Conservation (phyloP, 768 basidiomycete species). For the Lanmaoa rubissima region DNA sequence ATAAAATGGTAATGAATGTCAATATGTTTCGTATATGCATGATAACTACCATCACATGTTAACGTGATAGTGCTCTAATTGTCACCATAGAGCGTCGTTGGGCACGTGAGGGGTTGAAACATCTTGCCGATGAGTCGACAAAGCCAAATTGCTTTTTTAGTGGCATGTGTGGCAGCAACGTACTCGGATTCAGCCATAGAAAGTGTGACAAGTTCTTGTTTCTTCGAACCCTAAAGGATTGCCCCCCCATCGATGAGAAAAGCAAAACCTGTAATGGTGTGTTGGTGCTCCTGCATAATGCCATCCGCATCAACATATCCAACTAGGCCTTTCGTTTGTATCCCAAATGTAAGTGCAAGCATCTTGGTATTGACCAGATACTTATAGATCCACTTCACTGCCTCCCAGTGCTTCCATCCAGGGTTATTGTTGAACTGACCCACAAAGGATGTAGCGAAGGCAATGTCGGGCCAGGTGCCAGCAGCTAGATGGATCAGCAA, state of each 20-base stretch:
- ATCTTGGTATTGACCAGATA: too few species aligned
- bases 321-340: too few species aligned
- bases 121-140: background rate
- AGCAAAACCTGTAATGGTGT: too few species aligned
- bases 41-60: background rate
- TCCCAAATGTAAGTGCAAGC: too few species aligned
- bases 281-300: too few species aligned
- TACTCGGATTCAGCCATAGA: background rate
- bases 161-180: background rate
- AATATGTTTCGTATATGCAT: background rate
- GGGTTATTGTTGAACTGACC: too few species aligned
- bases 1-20: background rate
- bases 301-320: too few species aligned
- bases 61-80: background rate
- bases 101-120: background rate
- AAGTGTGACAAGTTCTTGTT: constrained; percentile 7
- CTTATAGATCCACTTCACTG: too few species aligned
- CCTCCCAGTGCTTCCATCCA: too few species aligned
- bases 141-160: constrained; percentile 5
- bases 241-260: background rate
- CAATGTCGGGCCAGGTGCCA: too few species aligned
- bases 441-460: too few species aligned
- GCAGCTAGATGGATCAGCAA: too few species aligned
- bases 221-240: background rate
- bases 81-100: background rate